These are phyloP conservation scores for Stramenopiles sp. DNA, from an alignment of 352 stramenopile genomes.

Conservation along the genomic window DNA sequence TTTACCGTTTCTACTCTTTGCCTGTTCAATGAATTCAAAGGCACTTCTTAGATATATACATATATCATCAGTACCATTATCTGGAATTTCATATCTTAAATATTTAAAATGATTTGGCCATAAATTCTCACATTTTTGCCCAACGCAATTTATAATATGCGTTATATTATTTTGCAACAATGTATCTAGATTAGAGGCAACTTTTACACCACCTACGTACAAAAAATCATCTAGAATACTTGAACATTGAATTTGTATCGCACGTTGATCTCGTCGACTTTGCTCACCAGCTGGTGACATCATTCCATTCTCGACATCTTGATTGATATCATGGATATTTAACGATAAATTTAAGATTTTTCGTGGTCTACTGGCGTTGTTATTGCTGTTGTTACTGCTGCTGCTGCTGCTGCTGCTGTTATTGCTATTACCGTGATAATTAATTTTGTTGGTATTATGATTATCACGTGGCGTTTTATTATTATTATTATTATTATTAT, in stretches of 20 bases:
- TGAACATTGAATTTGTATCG: background rate
- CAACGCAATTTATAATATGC: constrained; percentile 64
- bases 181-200: constrained; percentile 46
- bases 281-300: background rate
- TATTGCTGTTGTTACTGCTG: too few relatives aligned
- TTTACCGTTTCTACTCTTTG: constrained; percentile 35
- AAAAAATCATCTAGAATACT: constrained; percentile 33
- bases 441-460: too few relatives aligned
- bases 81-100: constrained; percentile 53
- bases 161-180: constrained; percentile 47
- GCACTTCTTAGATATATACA: constrained; percentile 55
- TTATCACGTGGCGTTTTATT: too few relatives aligned
- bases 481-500: too few relatives aligned
- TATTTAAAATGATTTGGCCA: constrained; percentile 55
- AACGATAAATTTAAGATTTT: background rate
- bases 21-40: constrained; percentile 60
- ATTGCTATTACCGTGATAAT: too few relatives aligned
- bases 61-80: constrained; percentile 60
- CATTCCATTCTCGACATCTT: background rate
- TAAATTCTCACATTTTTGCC: constrained; percentile 39
- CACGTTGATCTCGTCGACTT: background rate
- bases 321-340: background rate
- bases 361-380: too few relatives aligned
- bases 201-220: constrained; percentile 50
- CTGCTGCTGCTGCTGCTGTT: too few relatives aligned